Conservation (phyloP, 441 rosid genomes). For the Biscutella laevigata region DNA sequence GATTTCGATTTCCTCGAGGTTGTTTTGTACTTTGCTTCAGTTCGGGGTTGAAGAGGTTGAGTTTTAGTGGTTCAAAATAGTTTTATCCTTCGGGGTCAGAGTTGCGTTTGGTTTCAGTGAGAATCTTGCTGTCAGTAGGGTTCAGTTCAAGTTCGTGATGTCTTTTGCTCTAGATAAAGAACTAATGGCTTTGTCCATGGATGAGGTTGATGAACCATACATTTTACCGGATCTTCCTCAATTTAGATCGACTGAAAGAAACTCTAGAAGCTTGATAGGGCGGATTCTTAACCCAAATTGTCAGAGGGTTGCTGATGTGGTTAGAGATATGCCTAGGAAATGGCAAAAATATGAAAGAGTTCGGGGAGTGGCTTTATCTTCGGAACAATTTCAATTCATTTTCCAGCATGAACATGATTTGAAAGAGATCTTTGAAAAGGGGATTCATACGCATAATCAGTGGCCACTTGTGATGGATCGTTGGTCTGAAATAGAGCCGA, state of each 20-base stretch:
- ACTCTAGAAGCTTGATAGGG: fast-evolving
- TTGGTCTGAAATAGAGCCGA: background rate
- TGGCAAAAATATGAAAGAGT: background rate
- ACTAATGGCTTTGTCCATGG: too few relatives aligned
- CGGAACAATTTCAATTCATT: background rate
- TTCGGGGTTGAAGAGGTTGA: too few relatives aligned
- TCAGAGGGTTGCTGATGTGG: fast-evolving
- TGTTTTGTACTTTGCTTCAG: too few relatives aligned
- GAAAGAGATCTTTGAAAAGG: background rate
- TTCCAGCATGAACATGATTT: background rate
- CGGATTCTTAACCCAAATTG: fast-evolving
- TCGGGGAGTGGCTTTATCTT: background rate
- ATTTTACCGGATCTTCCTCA: background rate
- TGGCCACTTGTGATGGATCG: background rate
- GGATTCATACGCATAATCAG: background rate
- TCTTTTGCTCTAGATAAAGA: too few relatives aligned
- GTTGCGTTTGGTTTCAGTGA: too few relatives aligned
- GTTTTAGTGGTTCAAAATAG: too few relatives aligned
- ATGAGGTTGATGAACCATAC: too few relatives aligned
- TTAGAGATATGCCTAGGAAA: background rate
- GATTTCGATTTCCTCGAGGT: too few relatives aligned
- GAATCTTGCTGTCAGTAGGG: too few relatives aligned
- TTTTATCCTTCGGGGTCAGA: too few relatives aligned
- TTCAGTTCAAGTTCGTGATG: too few relatives aligned
- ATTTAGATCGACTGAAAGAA: background rate